A percentile compares a stretch with the other conserved stretches of the same genome.
Evolutionary conservation across 2,329 filamentous ascomycete species (phyloP).

Genomic region (Zymoseptoria pseudotritici): DNA sequence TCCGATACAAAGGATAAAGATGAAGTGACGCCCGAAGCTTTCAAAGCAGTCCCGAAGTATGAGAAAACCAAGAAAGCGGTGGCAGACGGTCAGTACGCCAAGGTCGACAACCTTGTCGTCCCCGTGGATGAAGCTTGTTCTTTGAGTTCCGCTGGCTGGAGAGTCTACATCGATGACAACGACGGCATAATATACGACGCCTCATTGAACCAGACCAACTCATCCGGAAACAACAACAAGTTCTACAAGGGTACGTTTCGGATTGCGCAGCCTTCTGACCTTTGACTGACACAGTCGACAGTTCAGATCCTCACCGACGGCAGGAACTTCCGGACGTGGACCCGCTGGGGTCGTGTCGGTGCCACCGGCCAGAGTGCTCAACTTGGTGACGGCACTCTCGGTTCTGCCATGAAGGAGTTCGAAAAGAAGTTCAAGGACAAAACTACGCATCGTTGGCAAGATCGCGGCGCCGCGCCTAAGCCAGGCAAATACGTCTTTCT

Average conservation of each 20-base stretch:
- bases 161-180: conserved; percentile 57
- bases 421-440: conserved; percentile 51
- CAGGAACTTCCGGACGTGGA: conserved; percentile 50
- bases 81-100: conserved; percentile 39
- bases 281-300: conserved; percentile 44
- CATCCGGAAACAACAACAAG: conserved; percentile 69
- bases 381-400: conserved; percentile 34
- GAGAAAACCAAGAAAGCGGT: conserved; percentile 34
- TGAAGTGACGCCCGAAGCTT: not conserved
- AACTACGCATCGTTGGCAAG: conserved; percentile 45
- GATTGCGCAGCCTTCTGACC: conserved; percentile 22
- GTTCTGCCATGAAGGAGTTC: conserved; percentile 39
- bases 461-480: conserved; percentile 50
- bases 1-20: conserved; percentile 3
- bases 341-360: conserved; percentile 71
- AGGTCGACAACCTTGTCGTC: conserved; percentile 38
- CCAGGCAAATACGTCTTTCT: conserved; percentile 68
- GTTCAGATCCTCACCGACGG: conserved; percentile 62
- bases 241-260: conserved; percentile 61
- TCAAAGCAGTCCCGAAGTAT: conserved; percentile 6
- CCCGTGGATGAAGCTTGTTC: conserved; percentile 42
- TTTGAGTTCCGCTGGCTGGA: conserved; percentile 20
- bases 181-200: conserved; percentile 67
- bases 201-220: conserved; percentile 69
- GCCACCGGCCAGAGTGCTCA: conserved; percentile 42